Base-by-base conservation (phyloP, 768 basidiomycete genomes). In the Pluteus cervinus region DNA sequence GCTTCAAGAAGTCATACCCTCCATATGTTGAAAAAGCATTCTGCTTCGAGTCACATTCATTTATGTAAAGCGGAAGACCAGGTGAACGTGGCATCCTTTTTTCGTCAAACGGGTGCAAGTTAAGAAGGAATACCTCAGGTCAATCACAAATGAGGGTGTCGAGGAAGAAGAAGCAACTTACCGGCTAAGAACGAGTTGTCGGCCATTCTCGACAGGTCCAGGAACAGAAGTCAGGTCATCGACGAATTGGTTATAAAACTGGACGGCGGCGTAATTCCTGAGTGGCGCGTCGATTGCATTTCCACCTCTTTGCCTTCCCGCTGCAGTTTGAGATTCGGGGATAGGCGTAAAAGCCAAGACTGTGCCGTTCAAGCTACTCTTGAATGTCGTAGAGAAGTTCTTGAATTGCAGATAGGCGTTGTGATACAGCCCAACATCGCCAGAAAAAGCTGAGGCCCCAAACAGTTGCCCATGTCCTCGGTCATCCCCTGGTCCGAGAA, bases 1-100 rank as follows among this genome's bases (percentile, higher is more conserved):
- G 32, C 35, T 55, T 60, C 46, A 71, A 40, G 28, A 60, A 56
- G 4, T 61, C 50, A 33, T 55, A 68, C 10, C 53, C 48, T 3
- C 63, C 63, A 45, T 71, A 71, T 12, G 62, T 63, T 15, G 54
- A 46, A 39, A 66, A 69, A 1, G 62, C 61, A 22, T 61, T 52
- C 40, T 71, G 67, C 0, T 36, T 37, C 3, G 53, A 53, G 41
- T 67, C 66, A 28, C 59, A 62, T 46, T 71, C 66, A 31, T 61
- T 64, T 14, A 68, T 48, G 37, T 63, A 67, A 2, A 68, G 49
- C 7, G 68, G 67, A 3, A 63, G 21, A 10, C 65, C 66, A 4
- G 60, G 54, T 7, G 65, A 58, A 10, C 50, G 53, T 11, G 65
- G 60, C 12, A 62, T 54, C 24, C 67, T 68, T n/a, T n/a, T n/a